Evolutionary conservation across 169 alveolate genomes (phyloP).

Genomic region (Plasmodium inui): DNA sequence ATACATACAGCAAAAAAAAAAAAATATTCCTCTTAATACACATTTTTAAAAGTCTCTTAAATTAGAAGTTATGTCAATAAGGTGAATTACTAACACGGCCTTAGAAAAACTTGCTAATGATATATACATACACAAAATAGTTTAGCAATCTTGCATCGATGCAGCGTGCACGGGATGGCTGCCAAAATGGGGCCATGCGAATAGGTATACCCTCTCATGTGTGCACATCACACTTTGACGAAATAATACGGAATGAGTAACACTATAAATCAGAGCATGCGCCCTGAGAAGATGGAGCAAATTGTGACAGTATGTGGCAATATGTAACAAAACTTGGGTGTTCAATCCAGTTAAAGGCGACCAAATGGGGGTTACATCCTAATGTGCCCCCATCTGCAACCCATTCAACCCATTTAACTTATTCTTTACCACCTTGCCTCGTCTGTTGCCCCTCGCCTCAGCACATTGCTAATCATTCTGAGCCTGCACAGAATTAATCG

Average conservation of each 20-base stretch:
- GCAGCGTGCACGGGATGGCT: not conserved
- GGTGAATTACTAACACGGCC: not conserved
- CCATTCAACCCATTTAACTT: not conserved
- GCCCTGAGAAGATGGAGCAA: not conserved
- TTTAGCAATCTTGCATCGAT: not conserved
- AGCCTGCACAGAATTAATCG: constrained; percentile 43
- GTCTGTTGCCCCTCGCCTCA: not conserved
- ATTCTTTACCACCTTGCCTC: not conserved
- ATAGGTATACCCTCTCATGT: not conserved
- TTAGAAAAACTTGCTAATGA: not conserved
- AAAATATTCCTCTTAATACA: not conserved
- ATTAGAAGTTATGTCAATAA: not conserved
- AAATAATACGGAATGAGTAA: not conserved
- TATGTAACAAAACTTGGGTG: not conserved
- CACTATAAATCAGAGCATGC: not conserved
- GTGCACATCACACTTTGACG: not conserved
- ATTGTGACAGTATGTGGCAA: not conserved
- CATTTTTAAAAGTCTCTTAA: not conserved
- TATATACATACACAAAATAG: not conserved
- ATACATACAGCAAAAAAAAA: not conserved
- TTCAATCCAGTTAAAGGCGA: not conserved
- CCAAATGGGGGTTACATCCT: not conserved
- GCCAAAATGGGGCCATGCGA: not conserved
- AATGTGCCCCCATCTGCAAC: not conserved
- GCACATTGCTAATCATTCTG: not conserved